phyloP scores from a whole-genome alignment of 192 early-diverging fungal species.

The Umbelopsis ramanniana region DNA sequence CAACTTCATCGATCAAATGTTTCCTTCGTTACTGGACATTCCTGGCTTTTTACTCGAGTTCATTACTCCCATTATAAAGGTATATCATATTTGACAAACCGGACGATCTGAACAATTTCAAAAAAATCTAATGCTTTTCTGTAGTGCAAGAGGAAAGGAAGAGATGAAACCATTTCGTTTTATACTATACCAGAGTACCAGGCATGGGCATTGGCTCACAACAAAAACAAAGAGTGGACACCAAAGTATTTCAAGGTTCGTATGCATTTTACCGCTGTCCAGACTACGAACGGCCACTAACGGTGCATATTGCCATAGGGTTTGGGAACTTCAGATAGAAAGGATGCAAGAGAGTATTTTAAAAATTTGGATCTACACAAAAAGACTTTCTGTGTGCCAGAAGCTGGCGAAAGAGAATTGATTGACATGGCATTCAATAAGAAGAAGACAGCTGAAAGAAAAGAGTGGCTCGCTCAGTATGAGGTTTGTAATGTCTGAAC shows the following conservation, averaged over 20 bases:
- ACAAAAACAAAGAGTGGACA: constrained; percentile 77
- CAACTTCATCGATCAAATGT: constrained; percentile 95
- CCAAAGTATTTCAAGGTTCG: constrained; percentile 92
- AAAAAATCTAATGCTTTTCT: neutral
- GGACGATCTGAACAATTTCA: neutral
- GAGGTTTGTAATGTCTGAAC: constrained; percentile 37
- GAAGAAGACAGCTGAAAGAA: constrained; percentile 91
- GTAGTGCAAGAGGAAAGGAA: constrained; percentile 58
- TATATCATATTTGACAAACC: constrained; percentile 23
- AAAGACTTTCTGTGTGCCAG: constrained; percentile 71
- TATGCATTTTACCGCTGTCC: neutral
- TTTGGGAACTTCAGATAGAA: constrained; percentile 85
- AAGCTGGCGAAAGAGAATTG: constrained; percentile 68
- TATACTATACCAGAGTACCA: constrained; percentile 95
- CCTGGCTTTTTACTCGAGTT: constrained; percentile 94
- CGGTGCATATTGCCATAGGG: constrained; percentile 50
- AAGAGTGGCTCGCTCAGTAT: constrained; percentile 87
- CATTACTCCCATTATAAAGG: constrained; percentile 96
- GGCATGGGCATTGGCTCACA: constrained; percentile 70
- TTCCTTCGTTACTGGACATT: constrained; percentile 87
- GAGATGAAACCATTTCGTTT: constrained; percentile 69
- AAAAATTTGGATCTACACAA: constrained; percentile 75
- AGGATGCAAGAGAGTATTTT: constrained; percentile 94
- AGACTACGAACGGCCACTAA: too few species aligned
- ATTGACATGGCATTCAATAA: constrained; percentile 99